Conservation (phyloP, 176 grass and related monocot genomes). For the Microstegium vimineum region DNA sequence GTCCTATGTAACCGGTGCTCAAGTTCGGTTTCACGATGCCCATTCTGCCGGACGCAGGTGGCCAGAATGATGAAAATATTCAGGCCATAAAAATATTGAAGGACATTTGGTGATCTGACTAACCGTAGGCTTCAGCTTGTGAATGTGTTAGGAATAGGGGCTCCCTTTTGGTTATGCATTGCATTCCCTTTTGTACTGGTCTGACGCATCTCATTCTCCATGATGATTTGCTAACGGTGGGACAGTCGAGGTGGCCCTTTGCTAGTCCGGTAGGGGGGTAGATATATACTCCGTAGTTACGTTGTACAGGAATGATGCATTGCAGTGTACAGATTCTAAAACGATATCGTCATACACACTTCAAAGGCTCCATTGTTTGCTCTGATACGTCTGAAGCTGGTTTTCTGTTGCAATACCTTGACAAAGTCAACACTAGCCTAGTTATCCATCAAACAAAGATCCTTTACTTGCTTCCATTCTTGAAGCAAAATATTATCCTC, state of each 20-base stretch:
- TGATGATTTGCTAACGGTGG: not conserved
- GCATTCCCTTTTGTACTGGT: not conserved
- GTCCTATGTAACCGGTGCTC: slow-evolving; percentile 84
- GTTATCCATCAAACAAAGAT: not conserved
- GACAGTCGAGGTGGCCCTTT: not conserved
- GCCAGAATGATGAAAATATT: slow-evolving; percentile 85
- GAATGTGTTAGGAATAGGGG: not conserved
- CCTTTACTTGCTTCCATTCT: not conserved
- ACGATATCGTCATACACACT: not conserved
- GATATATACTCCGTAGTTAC: slow-evolving; percentile 27
- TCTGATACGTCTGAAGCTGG: not conserved
- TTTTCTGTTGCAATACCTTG: not conserved
- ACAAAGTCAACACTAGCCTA: not conserved
- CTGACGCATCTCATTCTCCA: not conserved
- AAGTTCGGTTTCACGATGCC: slow-evolving; percentile 67
- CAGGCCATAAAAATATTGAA: slow-evolving; percentile 53
- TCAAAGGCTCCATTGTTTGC: not conserved
- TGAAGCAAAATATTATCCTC: not conserved
- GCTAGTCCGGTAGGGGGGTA: not conserved
- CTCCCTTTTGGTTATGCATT: not conserved
- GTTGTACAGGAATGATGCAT: slow-evolving; percentile 24
- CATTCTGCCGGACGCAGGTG: slow-evolving; percentile 85
- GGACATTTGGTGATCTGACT: not conserved
- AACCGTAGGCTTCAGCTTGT: not conserved
- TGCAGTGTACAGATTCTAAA: slow-evolving; percentile 5